Conservation (phyloP, 805 yeast species). For the Wickerhamomyces canadensis region DNA sequence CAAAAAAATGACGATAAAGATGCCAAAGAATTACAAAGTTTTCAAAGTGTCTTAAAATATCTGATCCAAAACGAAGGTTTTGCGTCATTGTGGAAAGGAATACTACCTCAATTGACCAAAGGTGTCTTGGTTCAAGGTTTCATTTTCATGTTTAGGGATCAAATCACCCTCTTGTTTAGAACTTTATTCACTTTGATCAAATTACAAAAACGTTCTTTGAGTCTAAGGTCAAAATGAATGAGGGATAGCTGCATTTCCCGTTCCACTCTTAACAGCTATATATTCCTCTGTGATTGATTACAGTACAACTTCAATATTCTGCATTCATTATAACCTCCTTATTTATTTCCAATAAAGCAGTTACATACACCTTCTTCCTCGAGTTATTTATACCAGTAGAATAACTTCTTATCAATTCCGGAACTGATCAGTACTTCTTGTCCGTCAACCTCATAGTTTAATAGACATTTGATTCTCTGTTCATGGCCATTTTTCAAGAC, state of each 20-base stretch:
- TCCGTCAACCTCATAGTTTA: slow-evolving; percentile 23
- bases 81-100: slow-evolving; percentile 68
- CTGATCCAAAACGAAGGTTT: slow-evolving; percentile 61
- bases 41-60: slow-evolving; percentile 57
- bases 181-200: slow-evolving; percentile 15
- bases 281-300: too few species aligned
- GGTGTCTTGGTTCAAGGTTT: slow-evolving; percentile 84
- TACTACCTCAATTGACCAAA: slow-evolving; percentile 73
- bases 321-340: neutral
- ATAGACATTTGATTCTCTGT: slow-evolving; percentile 45
- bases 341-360: neutral
- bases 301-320: too few species aligned
- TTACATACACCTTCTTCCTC: too few species aligned
- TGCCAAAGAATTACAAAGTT: slow-evolving; percentile 44
- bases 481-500: slow-evolving; percentile 29
- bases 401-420: slow-evolving; percentile 40
- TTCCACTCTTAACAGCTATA: too few species aligned
- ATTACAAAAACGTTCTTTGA: slow-evolving; percentile 13
- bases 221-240: too few species aligned
- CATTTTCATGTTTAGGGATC: slow-evolving; percentile 61
- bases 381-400: slow-evolving; percentile 23
- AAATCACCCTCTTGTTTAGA: slow-evolving; percentile 21
- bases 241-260: too few species aligned
- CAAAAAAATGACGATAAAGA: slow-evolving; percentile 43
- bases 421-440: slow-evolving; percentile 40